Percentiles rank a stretch among this genome's conserved stretches.
Conservation (phyloP, 257 asterid genomes). For the Ophiorrhiza pumila region DNA sequence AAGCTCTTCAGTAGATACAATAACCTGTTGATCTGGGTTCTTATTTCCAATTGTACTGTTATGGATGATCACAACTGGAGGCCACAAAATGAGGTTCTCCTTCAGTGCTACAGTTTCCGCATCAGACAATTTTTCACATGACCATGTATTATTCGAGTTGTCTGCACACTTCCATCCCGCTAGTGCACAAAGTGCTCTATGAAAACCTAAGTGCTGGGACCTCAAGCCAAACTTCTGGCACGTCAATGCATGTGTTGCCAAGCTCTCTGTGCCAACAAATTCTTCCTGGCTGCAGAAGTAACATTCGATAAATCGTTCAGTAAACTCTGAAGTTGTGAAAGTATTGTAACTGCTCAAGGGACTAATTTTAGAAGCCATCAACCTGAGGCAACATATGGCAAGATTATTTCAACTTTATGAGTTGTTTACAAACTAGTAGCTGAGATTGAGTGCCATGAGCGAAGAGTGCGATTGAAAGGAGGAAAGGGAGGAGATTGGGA, state of each 20-base stretch:
- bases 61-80: slow-evolving; percentile 60
- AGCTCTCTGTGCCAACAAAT: slow-evolving; percentile 49
- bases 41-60: slow-evolving; percentile 40
- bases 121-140: slow-evolving; percentile 37
- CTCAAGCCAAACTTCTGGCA: slow-evolving; percentile 43
- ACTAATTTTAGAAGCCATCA: not conserved
- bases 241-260: slow-evolving; percentile 59
- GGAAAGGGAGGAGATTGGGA: not conserved
- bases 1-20: slow-evolving; percentile 51
- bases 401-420: not conserved
- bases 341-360: not conserved
- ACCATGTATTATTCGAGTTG: slow-evolving; percentile 42
- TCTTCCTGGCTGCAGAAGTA: slow-evolving; percentile 54
- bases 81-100: slow-evolving; percentile 75
- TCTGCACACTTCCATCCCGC: slow-evolving; percentile 61
- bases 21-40: slow-evolving; percentile 40
- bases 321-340: not conserved
- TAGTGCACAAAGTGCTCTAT: slow-evolving; percentile 62
- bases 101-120: slow-evolving; percentile 39
- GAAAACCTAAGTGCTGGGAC: slow-evolving; percentile 72
- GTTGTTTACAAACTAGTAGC: not conserved
- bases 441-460: too few relatives aligned
- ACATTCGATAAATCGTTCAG: slow-evolving; percentile 14
- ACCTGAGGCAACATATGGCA: not conserved
- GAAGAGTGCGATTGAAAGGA: not conserved